Evolutionary conservation across 2,329 filamentous ascomycete species (phyloP).

Genomic region (Beauveria sp.): DNA sequence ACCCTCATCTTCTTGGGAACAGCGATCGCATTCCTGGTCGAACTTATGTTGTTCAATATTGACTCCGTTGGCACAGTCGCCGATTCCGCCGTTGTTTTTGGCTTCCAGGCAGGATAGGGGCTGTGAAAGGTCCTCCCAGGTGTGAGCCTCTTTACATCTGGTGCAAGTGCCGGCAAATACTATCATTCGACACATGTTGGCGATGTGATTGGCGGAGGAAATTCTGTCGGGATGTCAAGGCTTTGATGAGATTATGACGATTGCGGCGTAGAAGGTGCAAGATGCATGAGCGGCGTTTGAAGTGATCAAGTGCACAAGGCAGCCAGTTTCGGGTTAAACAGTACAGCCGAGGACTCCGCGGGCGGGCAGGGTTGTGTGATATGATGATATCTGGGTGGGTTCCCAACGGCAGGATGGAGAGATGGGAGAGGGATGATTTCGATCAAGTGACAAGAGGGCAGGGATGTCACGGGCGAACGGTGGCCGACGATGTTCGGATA

Average conservation of each 20-base stretch:
- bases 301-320: not conserved
- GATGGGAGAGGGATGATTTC: not conserved
- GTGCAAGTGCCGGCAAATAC: conserved; percentile 37
- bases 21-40: conserved; percentile 40
- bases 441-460: not conserved
- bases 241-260: not conserved
- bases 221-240: not conserved
- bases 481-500: not conserved
- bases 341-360: not conserved
- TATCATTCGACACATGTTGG: conserved; percentile 39
- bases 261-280: not conserved
- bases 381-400: not conserved
- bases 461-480: not conserved
- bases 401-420: not conserved
- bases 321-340: not conserved
- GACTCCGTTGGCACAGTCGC: conserved; percentile 34
- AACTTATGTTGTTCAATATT: conserved; percentile 35
- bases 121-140: conserved; percentile 37
- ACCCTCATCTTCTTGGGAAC: conserved; percentile 33
- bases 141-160: conserved; percentile 31
- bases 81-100: conserved; percentile 40
- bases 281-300: not conserved
- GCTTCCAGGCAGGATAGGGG: conserved; percentile 40
- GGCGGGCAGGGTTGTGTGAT: not conserved
- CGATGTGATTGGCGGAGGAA: not conserved